Evolutionary conservation across 176 grass and related monocot species (phyloP), one percentile per base, ranked within the genome.

Genomic region (Phoenix dactylifera): DNA sequence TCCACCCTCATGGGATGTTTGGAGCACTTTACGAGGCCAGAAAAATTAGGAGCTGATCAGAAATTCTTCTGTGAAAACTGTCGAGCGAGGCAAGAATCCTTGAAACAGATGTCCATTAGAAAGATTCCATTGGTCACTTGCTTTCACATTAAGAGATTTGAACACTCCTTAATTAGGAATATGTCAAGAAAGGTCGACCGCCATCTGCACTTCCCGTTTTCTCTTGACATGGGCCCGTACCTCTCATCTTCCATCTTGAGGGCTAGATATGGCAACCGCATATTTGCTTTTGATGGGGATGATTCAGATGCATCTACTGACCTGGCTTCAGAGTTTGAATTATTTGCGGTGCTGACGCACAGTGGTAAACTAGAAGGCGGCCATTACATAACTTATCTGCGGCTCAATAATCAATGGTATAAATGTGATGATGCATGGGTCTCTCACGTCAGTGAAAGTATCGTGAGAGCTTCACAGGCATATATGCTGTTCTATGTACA

Each of bases 401-500:
- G 87, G 66, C 26, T 98, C 58, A 82, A 92, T 57, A 81, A 90
- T 62, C 73, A 76, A 59, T 98, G 93, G 93, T 98, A 92, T 72
- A 91, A 84, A 73, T 98, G 93, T 58, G 93, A 98, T 75, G 93
- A 92, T 83, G 81, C 93, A 18, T 98, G 87, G 93, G 74, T 98
- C 59, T 88, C 82, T 24, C 80, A 77, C 20, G 93, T 98, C 58
- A 82, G 85, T 28, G 93, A 98, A 76, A 89, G 71, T 57, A 80
- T 74, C 18, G 79, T 98, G 39, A 91, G 93, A 54, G 77, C 75
- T 22, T 85, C 83, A 32, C 93, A 98, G 52, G 93, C 93, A 9
- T 92, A 98, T 68, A 98, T 98, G 93, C 84, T 98, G 55, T 98
- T 88, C 67, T 98, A 98, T 83, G 93, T 98, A 61, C 93, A 92